phyloP scores from a whole-genome alignment of 2,329 filamentous ascomycete genomes.

The Aspergillus pseudoviridinutans region DNA sequence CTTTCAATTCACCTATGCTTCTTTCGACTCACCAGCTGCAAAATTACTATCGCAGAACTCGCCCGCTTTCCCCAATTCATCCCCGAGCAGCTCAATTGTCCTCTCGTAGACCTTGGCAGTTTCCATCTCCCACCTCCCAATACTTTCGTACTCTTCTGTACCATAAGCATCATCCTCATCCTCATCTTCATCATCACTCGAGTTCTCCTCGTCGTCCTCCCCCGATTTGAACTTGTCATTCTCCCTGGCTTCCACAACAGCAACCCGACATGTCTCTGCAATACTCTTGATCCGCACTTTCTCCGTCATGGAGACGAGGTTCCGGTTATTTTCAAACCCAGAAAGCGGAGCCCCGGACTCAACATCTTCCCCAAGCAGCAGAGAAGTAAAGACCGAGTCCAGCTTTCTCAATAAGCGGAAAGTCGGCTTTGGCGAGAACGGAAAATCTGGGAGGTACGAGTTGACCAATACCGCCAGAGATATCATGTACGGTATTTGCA shows the following conservation, averaged over 20 bases:
- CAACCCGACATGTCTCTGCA: constrained; percentile 69
- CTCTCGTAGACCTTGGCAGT: constrained; percentile 74
- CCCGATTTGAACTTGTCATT: constrained; percentile 43
- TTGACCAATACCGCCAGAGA: constrained; percentile 70
- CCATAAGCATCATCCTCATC: constrained; percentile 19
- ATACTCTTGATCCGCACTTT: constrained; percentile 83
- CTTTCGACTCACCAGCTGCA: constrained; percentile 7
- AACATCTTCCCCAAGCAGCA: constrained; percentile 65
- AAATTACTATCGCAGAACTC: constrained; percentile 22
- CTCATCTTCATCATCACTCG: constrained; percentile 32
- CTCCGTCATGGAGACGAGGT: constrained; percentile 65
- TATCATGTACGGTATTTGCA: constrained; percentile 82
- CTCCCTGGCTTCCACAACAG: constrained; percentile 62
- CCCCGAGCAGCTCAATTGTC: constrained; percentile 71
- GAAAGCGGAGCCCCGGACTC: constrained; percentile 63
- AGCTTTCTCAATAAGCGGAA: constrained; percentile 72
- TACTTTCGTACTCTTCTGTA: constrained; percentile 25
- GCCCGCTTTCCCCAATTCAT: constrained; percentile 52
- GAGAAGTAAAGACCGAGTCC: constrained; percentile 75
- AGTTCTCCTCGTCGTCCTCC: constrained; percentile 26
- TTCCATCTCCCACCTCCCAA: constrained; percentile 57
- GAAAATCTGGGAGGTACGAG: constrained; percentile 69
- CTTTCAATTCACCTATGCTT: neutral
- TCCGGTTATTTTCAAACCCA: constrained; percentile 61
- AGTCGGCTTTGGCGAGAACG: constrained; percentile 61